Evolutionary conservation across 768 basidiomycete species (phyloP), one percentile per base, ranked within the genome.

Genomic region (Cubamyces sp.): DNA sequence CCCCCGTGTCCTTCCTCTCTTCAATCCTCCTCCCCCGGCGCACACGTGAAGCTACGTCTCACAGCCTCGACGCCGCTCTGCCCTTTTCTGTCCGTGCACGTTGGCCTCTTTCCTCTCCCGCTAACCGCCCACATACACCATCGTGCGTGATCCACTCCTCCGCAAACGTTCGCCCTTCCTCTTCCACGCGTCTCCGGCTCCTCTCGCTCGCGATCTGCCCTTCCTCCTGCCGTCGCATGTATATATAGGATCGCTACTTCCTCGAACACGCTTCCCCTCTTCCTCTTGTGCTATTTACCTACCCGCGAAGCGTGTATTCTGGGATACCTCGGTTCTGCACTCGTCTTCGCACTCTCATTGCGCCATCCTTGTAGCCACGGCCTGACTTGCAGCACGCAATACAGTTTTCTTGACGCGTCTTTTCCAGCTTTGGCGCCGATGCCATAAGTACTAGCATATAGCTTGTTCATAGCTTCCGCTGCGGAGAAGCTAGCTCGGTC

Each of bases 31-130:
- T 40, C 34, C 25, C 41, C 47, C 21, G 12, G 7, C 49, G 43
- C 42, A 52, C 61, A 57, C 61, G 55, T 62, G 55, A 41, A 61
- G 40, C 37, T 9, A 26, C 6, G 11, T 23, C 45, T n/a, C 56
- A 62, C 43, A 50, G 42, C 56, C 54, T 42, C 37, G 28, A n/a
- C 23, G 37, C 19, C 30, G 48, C n/a, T 49, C 26, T 57, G 42
- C n/a, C 61, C 40, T 16, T 37, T 39, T 39, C 3, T 14, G 54
- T 12, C 30, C 30, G 42, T 16, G 15, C 61, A 57, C 61, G 55
- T 62, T 62, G 54, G 28, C 34, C 34, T 34, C 2, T 5, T n/a
- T n/a, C 3, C 19, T 25, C 47, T 41, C 56, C 47, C 39, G 47
- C 56, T 30, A n/a, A 15, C 49, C 25, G 47, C 21, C 25, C 26